phyloP scores from a whole-genome alignment of 495 filamentous ascomycete species.

The Penicillium bialowiezense region DNA sequence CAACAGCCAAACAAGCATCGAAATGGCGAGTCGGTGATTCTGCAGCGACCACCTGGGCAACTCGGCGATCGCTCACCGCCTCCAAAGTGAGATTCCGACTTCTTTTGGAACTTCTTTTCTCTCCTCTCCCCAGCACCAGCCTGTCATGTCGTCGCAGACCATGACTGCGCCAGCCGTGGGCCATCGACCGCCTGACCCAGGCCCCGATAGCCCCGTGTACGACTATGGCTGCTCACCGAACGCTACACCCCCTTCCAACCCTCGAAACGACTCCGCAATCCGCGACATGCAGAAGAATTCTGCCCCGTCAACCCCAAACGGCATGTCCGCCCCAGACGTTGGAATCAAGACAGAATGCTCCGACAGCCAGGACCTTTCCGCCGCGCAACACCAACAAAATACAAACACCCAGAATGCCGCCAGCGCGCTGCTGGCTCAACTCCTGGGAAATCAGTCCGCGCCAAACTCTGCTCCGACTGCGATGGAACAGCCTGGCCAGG shows the following conservation, averaged over 20 bases:
- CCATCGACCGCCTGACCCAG: constrained; percentile 50
- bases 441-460: constrained; percentile 38
- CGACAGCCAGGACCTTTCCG: constrained; percentile 14
- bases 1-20: constrained; percentile 17
- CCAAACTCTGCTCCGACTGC: constrained; percentile 18
- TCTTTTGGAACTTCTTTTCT: constrained; percentile 26
- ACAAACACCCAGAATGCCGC: constrained; percentile 38
- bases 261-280: constrained; percentile 47
- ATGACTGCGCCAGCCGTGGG: constrained; percentile 54
- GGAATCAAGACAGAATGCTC: constrained; percentile 36
- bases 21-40: constrained; percentile 9
- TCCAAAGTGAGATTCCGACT: constrained; percentile 26
- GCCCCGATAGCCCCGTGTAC: constrained; percentile 39
- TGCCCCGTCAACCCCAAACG: constrained; percentile 37
- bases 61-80: constrained; percentile 32
- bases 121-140: constrained; percentile 25
- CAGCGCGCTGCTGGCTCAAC: constrained; percentile 43
- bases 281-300: constrained; percentile 46
- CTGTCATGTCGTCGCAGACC: constrained; percentile 56
- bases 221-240: constrained; percentile 39
- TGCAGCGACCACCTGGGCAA: constrained; percentile 26
- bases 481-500: constrained; percentile 9
- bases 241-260: constrained; percentile 29
- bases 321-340: constrained; percentile 28
- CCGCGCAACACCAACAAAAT: constrained; percentile 16